Evolutionary conservation across 192 early-diverging fungal species (phyloP), one percentile per base, ranked within the genome.

Genomic region (Phlyctochytrium planicorne): DNA sequence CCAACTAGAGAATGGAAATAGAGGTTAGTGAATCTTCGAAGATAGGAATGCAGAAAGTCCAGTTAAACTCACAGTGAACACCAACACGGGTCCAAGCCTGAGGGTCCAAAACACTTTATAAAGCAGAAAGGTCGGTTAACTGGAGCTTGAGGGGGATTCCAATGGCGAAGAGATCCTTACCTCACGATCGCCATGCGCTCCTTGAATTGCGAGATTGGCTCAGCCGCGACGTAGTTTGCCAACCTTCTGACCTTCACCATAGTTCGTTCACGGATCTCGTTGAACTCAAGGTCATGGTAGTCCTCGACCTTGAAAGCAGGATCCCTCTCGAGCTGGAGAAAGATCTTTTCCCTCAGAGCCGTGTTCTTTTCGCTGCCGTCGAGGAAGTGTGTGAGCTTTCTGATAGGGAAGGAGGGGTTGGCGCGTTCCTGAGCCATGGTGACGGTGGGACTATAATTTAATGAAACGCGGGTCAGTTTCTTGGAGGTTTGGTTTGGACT

Each of bases 61-160:
- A 35, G 33, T 34, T 34, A 16, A 34, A 62, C 40, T 64, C 67
- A 57, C 63, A 91, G 79, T 95, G 93, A 53, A 95, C 93, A 67
- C 93, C 93, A 67, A 93, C 85, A 16, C 93, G 88, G 14, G 93
- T 95, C 93, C 93, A 95, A 71, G 92, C 89, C 4, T 87, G 91
- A 34, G 93, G 91, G 66, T 95, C 93, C 12, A 95, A 77, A 34
- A 93, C 76, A 68, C 87, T 90, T 37, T 93, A 53, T 63, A 53
- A 27, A 62, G 33, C 33, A n/a, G 29, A 29, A 62, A 62, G 6
- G 25, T 16, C 12, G 12, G 14, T 59, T 6, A 4, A 24, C 30
- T 4, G 24, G 12, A 29, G 14, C 24, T 6, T 23, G 12, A 29
- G 6, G 14, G 25, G 30, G n/a, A 52, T 17, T 17, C 50, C 16